Evolutionary conservation across 2,329 filamentous ascomycete species (phyloP), one percentile per base, ranked within the genome.

Genomic region (Lachnellula occidentalis): DNA sequence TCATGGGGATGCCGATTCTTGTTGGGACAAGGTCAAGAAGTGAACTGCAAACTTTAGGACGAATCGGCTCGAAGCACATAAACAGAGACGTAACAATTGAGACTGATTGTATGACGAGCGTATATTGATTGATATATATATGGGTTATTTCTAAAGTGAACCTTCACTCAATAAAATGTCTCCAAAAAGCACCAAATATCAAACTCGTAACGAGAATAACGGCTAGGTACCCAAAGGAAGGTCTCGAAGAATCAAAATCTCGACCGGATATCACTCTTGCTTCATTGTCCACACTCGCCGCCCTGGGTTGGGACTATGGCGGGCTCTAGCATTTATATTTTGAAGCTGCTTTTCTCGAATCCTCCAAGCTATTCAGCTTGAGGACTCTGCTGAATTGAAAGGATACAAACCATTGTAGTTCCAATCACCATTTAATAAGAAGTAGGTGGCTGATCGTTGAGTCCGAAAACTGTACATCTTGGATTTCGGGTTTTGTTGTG

Each of bases 271-370:
- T 76, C 70, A 68, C 69, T 80, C 71, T 80, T 74, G 78, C 78
- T 80, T 78, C 77, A 71, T 66, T 75, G 75, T 80, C 78, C 76
- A 80, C 78, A 79, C 78, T 75, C 71, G 72, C 73, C 75, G 73
- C 73, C 75, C 75, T 77, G 70, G 70, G 70, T 65, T 65, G 70
- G 64, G 74, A 67, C 71, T 71, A 74, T 72, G 76, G 72, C 76
- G 73, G 74, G 78, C 77, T 80, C 78, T 80, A 80, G 78, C 78
- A 73, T 73, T 66, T 68, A 66, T 39, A 60, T 57, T 65, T 65
- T 64, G 66, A 67, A 68, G 66, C 66, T 56, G 58, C 17, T 48
- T 46, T 36, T 27, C 27, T 34, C 22, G 48, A 17, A 19, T 54
- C 17, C 24, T n/a, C 52, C 21, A 15, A 42, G 14, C 36, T 39